Evolutionary conservation across 78 protist genomes (phyloP).

Genomic region (Diacronema lutheri): DNA sequence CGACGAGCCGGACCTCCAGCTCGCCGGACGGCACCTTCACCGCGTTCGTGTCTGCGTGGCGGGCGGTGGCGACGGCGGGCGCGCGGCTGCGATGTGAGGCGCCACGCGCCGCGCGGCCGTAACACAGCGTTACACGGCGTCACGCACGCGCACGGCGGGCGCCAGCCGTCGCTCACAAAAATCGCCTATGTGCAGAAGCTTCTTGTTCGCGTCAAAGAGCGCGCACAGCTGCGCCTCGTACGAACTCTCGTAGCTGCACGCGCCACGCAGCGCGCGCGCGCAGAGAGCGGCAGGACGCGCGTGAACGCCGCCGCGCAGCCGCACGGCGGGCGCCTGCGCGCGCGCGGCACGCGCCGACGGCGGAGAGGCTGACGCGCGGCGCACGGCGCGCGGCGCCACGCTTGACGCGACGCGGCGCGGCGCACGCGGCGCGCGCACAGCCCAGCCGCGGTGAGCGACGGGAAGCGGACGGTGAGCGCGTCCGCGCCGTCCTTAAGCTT

Average conservation of each 20-base stretch:
- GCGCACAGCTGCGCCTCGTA: not conserved
- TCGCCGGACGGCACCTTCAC: not conserved
- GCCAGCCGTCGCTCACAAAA: too few relatives aligned
- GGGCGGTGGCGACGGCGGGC: too few relatives aligned
- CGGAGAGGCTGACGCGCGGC: too few relatives aligned
- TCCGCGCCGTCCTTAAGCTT: not conserved
- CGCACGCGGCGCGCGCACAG: too few relatives aligned
- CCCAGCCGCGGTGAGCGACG: not conserved
- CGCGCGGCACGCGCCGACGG: too few relatives aligned
- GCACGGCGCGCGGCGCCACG: too few relatives aligned
- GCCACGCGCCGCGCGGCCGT: not conserved
- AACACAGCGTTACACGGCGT: too few relatives aligned
- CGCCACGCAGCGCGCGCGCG: too few relatives aligned
- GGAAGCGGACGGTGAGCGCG: not conserved
- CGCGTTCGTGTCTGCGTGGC: not conserved
- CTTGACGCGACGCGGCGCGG: too few relatives aligned
- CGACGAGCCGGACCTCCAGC: not conserved
- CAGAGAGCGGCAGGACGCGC: too few relatives aligned
- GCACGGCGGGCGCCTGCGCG: too few relatives aligned
- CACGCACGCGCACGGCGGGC: not conserved
- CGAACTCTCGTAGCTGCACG: not conserved
- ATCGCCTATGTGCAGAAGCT: not conserved
- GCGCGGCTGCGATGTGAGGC: not conserved
- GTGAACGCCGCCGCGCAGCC: too few relatives aligned
- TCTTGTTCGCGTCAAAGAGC: not conserved